Evolutionary conservation across 164 flowering plant species (phyloP).

Genomic region (Stephania yunnanensis): DNA sequence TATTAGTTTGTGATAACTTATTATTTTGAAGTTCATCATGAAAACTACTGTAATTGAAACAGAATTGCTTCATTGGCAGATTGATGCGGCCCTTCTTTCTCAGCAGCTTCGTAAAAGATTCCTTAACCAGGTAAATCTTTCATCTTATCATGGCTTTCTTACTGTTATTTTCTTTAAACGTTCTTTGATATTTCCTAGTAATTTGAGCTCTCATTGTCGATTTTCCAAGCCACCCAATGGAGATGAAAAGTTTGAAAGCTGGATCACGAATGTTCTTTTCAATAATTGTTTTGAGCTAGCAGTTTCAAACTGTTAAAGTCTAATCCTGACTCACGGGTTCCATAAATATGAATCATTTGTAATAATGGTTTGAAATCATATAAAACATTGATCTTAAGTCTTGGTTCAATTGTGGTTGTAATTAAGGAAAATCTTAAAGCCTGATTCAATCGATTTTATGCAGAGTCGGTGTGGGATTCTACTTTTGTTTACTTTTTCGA

Average conservation of each 20-base stretch:
- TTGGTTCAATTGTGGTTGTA: no score
- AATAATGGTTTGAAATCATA: no score
- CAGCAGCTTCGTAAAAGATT: slow-evolving; percentile 51
- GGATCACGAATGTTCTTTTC: no score
- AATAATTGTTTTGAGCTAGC: no score
- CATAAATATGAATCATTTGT: no score
- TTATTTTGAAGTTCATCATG: neutral
- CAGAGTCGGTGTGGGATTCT: no score
- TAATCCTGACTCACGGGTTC: no score
- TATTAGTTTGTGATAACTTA: neutral
- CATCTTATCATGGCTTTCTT: neutral
- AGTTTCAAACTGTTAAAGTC: no score
- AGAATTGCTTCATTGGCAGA: slow-evolving; percentile 23
- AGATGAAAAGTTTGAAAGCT: neutral
- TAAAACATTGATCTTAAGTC: no score
- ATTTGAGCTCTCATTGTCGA: neutral
- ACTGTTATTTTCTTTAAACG: neutral
- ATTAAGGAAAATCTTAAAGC: no score
- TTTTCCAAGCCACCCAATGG: neutral
- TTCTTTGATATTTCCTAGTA: neutral
- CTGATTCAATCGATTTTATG: no score
- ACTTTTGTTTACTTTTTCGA: no score
- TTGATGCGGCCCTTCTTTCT: slow-evolving; percentile 57
- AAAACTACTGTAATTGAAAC: slow-evolving; percentile 1
- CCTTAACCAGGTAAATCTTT: slow-evolving; percentile 41